Evolutionary conservation across 768 basidiomycete genomes (phyloP).

Genomic region (Strobilomyces confusus): DNA sequence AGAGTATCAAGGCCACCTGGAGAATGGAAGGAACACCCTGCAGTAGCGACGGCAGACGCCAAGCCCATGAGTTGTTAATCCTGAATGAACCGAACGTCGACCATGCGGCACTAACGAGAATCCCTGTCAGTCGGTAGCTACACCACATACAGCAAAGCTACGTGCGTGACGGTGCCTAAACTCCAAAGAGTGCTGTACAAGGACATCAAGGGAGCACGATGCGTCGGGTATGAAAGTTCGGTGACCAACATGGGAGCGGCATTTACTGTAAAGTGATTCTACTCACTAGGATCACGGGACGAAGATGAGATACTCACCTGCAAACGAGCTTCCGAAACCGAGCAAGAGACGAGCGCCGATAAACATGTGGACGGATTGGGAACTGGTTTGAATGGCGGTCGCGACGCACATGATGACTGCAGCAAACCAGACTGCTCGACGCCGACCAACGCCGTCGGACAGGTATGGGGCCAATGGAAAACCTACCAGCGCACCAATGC

Average conservation of each 20-base stretch:
- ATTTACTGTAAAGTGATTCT: slow-evolving; percentile 37
- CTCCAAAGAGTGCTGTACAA: too few relatives aligned
- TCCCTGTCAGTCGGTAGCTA: background rate
- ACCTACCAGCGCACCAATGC: slow-evolving; percentile 63
- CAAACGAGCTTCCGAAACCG: slow-evolving; percentile 74
- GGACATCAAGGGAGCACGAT: too few relatives aligned
- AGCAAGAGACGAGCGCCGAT: slow-evolving; percentile 57
- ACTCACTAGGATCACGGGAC: too few relatives aligned
- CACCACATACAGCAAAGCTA: too few relatives aligned
- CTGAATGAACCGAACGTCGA: too few relatives aligned
- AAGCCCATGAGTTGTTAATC: slow-evolving; percentile 50
- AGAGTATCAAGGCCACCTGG: too few relatives aligned
- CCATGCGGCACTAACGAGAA: slow-evolving; percentile 58
- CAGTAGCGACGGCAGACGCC: slow-evolving; percentile 76
- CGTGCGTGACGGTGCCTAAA: too few relatives aligned
- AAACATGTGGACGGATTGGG: slow-evolving; percentile 39
- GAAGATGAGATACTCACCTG: slow-evolving; percentile 34
- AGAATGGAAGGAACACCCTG: slow-evolving; percentile 33
- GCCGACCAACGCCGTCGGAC: too few relatives aligned
- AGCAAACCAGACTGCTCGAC: too few relatives aligned
- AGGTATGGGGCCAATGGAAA: slow-evolving; percentile 66
- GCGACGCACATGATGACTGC: too few relatives aligned
- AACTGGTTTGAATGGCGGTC: too few relatives aligned
- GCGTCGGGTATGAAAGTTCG: slow-evolving; percentile 56
- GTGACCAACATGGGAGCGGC: slow-evolving; percentile 83